Evolutionary conservation across 2,329 filamentous ascomycete species (phyloP).

Genomic region (Neonectria ditissima): DNA sequence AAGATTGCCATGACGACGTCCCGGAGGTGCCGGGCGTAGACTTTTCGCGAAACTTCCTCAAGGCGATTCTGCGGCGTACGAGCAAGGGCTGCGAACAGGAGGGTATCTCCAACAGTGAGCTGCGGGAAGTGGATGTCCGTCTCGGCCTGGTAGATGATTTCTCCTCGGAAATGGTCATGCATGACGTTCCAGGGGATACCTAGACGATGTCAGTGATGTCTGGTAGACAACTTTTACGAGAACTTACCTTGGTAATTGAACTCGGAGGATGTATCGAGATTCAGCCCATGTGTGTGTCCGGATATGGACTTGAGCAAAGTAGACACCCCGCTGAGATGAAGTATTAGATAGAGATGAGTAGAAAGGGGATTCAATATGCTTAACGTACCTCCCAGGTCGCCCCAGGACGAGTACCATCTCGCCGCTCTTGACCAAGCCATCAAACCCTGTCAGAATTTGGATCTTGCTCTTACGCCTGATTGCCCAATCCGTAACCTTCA

Average conservation of each 20-base stretch:
- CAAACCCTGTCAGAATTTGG: constrained; percentile 29
- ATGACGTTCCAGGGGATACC: constrained; percentile 30
- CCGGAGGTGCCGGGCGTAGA: constrained; percentile 60
- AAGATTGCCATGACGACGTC: constrained; percentile 74
- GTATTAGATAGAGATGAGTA: background rate
- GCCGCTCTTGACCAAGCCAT: constrained; percentile 31
- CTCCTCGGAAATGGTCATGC: constrained; percentile 30
- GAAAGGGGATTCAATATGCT: background rate
- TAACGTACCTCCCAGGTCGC: constrained; percentile 33
- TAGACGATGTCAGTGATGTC: background rate
- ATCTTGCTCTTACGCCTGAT: constrained; percentile 21
- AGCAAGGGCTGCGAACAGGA: constrained; percentile 30
- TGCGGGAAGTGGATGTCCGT: constrained; percentile 32
- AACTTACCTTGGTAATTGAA: constrained; percentile 32
- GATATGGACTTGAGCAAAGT: constrained; percentile 33
- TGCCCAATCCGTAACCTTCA: constrained; percentile 19
- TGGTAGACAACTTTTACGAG: background rate
- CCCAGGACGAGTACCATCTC: constrained; percentile 34
- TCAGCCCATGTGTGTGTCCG: constrained; percentile 28
- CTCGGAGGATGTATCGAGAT: constrained; percentile 25
- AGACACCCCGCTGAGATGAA: constrained; percentile 24
- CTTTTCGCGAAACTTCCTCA: constrained; percentile 15
- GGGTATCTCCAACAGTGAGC: constrained; percentile 31
- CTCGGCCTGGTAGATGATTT: constrained; percentile 33
- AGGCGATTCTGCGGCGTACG: constrained; percentile 28